Percentiles rank a stretch among this genome's conserved stretches.
Evolutionary conservation across 2,329 filamentous ascomycete species (phyloP).

Genomic region (Colletotrichum gloeosporioides): DNA sequence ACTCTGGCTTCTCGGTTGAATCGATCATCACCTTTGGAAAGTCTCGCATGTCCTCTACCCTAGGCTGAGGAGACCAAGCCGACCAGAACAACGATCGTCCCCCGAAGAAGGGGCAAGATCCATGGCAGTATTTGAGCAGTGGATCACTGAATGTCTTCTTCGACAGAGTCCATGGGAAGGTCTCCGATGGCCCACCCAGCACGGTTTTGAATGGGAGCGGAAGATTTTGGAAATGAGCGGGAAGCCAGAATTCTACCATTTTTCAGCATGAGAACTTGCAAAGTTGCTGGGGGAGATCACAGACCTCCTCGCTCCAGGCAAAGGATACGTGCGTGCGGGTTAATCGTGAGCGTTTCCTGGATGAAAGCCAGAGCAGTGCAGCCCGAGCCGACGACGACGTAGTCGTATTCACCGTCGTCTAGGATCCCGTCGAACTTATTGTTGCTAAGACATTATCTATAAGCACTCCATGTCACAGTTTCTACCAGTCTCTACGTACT

Average conservation of each 20-base stretch:
- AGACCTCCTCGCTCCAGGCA: not conserved
- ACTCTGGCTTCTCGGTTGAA: not conserved
- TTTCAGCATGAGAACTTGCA: not conserved
- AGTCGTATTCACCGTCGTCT: not conserved
- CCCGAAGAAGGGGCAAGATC: not conserved
- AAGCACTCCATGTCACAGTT: fast-evolving
- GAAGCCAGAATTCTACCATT: not conserved
- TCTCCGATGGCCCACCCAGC: not conserved
- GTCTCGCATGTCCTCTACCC: not conserved
- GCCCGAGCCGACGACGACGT: not conserved
- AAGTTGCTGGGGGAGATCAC: fast-evolving
- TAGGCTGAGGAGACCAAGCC: not conserved
- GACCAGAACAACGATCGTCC: not conserved
- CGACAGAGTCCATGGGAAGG: not conserved
- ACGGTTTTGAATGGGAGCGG: not conserved
- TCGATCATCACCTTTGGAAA: not conserved
- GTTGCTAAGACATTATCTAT: not conserved
- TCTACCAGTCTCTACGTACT: fast-evolving
- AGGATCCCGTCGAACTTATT: not conserved
- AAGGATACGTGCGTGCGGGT: not conserved
- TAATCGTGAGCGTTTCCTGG: not conserved
- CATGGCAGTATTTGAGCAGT: not conserved
- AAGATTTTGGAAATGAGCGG: not conserved
- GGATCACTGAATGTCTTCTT: not conserved
- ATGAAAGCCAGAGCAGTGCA: not conserved